Percentiles rank a stretch among this genome's conserved stretches.
Evolutionary conservation across 306 rosid genomes (phyloP).

Genomic region (Pueraria montana): DNA sequence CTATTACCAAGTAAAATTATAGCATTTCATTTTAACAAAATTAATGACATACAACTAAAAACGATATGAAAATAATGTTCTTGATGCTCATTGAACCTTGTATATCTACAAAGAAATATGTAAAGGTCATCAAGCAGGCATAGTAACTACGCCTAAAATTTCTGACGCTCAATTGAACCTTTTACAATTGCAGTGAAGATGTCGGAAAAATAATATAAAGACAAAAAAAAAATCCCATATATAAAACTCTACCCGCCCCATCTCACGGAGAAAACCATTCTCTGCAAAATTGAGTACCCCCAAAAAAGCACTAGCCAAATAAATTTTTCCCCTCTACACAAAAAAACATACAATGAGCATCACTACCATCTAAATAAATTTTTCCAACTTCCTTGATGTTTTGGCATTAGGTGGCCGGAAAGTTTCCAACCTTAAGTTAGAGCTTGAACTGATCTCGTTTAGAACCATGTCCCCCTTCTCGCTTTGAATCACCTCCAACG

Average conservation of each 20-base stretch:
- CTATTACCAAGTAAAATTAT: no score
- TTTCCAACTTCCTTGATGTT: slow-evolving; percentile 71
- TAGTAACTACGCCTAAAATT: slow-evolving; percentile 43
- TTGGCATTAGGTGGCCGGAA: slow-evolving; percentile 69
- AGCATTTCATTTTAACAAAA: no score
- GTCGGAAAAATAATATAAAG: slow-evolving; percentile 60
- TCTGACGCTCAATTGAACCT: slow-evolving; percentile 66
- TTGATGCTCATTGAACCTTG: slow-evolving; percentile 4
- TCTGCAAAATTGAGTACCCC: slow-evolving; percentile 65
- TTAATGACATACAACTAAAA: not conserved
- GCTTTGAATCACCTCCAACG: slow-evolving; percentile 66
- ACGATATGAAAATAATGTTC: not conserved
- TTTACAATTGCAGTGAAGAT: slow-evolving; percentile 58
- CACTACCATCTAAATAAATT: slow-evolving; percentile 72
- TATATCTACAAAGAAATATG: slow-evolving; percentile 39
- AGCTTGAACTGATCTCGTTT: slow-evolving; percentile 54
- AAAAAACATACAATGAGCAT: slow-evolving; percentile 69
- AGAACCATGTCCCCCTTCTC: slow-evolving; percentile 74
- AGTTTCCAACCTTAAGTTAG: slow-evolving; percentile 70
- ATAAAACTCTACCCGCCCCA: slow-evolving; percentile 59
- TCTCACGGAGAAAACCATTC: slow-evolving; percentile 50
- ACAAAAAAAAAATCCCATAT: slow-evolving; percentile 46
- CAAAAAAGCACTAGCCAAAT: slow-evolving; percentile 57
- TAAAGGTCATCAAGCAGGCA: slow-evolving; percentile 11
- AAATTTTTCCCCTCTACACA: slow-evolving; percentile 33